These are phyloP conservation scores for Senna tora DNA, from an alignment of 306 rosid genomes.

Conservation along the genomic window DNA sequence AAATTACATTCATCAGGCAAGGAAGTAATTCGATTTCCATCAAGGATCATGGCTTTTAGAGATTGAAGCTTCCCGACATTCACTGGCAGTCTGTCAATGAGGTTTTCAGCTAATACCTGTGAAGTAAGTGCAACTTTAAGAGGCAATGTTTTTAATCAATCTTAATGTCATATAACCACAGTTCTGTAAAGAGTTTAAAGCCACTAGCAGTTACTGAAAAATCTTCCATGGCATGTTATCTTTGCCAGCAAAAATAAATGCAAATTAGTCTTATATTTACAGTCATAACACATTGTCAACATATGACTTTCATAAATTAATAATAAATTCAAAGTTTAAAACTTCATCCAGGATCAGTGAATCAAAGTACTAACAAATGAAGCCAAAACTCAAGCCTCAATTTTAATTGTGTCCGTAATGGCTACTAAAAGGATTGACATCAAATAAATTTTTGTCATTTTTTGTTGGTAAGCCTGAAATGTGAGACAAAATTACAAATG, in stretches of 20 bases:
- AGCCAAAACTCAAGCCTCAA: not conserved
- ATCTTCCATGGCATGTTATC: not conserved
- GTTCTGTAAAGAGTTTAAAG: not conserved
- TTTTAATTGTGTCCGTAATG: not conserved
- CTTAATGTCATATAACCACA: constrained; percentile 14
- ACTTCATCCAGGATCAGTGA: constrained; percentile 4
- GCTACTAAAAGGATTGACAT: not conserved
- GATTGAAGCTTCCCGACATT: constrained; percentile 92
- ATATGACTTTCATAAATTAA: constrained; percentile 7
- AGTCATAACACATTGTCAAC: not conserved
- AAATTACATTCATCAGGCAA: constrained; percentile 98
- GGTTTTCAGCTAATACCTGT: constrained; percentile 81
- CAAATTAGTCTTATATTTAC: constrained; percentile 13
- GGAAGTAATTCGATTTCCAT: constrained; percentile 77
- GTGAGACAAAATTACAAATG: not conserved
- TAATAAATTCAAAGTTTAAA: constrained; percentile 15
- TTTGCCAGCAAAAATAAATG: constrained; percentile 16
- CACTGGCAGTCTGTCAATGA: constrained; percentile 80
- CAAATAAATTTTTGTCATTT: not conserved
- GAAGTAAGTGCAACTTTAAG: constrained; percentile 36
- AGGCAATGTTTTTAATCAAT: constrained; percentile 23
- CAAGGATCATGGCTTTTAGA: constrained; percentile 78
- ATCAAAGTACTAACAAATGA: not conserved
- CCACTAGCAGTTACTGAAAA: constrained; percentile 5
- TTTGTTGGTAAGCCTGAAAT: not conserved